phyloP scores from a whole-genome alignment of 352 stramenopile genomes.

The Thalassiosira mediterranea region DNA sequence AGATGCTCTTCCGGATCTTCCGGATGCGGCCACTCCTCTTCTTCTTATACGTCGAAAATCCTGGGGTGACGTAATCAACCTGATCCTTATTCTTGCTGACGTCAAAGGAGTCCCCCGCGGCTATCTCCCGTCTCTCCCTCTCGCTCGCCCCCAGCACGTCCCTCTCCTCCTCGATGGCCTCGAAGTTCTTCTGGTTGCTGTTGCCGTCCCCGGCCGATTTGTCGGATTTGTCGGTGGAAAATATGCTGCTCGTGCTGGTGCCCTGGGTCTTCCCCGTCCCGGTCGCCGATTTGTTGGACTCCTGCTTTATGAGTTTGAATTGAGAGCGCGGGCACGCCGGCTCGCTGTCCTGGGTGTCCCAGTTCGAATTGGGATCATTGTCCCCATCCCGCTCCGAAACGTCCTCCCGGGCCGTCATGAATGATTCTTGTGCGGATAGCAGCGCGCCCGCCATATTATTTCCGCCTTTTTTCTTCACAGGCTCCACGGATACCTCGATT shows the following conservation, averaged over 20 bases:
- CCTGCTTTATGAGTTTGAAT: background rate
- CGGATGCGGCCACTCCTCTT: constrained; percentile 1
- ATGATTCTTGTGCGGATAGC: too few species aligned
- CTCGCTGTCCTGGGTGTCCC: too few species aligned
- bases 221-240: constrained; percentile 4
- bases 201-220: background rate
- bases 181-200: background rate
- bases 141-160: background rate
- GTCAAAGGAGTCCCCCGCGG: background rate
- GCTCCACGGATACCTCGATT: too few species aligned
- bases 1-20: constrained; percentile 2
- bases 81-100: background rate
- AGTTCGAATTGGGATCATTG: too few species aligned
- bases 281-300: background rate
- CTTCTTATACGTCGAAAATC: constrained; percentile 6
- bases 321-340: constrained; percentile 1
- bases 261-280: background rate
- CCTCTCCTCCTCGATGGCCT: background rate
- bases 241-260: constrained; percentile 17
- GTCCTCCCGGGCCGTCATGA: too few species aligned
- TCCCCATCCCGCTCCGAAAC: too few species aligned
- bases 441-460: too few species aligned
- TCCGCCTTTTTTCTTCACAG: too few species aligned
- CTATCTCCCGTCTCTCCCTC: background rate
- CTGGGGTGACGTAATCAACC: background rate